Evolutionary conservation across 768 basidiomycete genomes (phyloP), one percentile per base, ranked within the genome.

Genomic region (Russula sp.): DNA sequence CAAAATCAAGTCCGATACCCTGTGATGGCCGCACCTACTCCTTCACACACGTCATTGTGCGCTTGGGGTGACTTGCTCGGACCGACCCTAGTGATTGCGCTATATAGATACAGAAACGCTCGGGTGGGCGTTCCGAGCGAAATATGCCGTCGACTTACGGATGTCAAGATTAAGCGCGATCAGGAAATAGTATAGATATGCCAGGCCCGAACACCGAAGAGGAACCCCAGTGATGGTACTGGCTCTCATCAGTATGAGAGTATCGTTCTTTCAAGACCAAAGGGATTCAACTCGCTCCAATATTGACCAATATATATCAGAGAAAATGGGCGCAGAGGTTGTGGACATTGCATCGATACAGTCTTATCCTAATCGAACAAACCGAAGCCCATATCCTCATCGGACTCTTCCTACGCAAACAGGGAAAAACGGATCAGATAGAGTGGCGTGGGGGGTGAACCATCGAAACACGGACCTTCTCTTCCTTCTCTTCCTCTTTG

Each of bases 361-460:
- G 39, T 58, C 70, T 68, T 81, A 64, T 31, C 50, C 58, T 87
- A 97, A 82, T 97, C 94, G 82, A 97, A 97, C 68, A 97, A 84
- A 80, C 94, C 94, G 78, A 98, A 98, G 81, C 94, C 94, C 94
- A 97, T 97, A 79, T 97, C 95, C 71, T 97, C 95, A 82, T 96
- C 94, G 59, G 90, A 92, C 75, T 95, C 92, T 78, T 92, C 89
- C 88, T 93, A 73, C 39, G 34, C 50, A 47, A 57, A 44, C 2
- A 62, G 67, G 18, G 47, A 64, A 57, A 39, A 20, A 14, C 8
- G 32, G 5, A 39, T 55, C 3, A 62, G 52, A 55, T 32, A 47
- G 14, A 18, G 61, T 16, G 53, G 55, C 16, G 34, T 65, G 51
- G 5, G 20, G n/a, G 22, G 13, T 31, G 32, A 66, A 55, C 2